Evolutionary conservation across 768 basidiomycete species (phyloP), one percentile per base, ranked within the genome.

Genomic region (Russula sp.): DNA sequence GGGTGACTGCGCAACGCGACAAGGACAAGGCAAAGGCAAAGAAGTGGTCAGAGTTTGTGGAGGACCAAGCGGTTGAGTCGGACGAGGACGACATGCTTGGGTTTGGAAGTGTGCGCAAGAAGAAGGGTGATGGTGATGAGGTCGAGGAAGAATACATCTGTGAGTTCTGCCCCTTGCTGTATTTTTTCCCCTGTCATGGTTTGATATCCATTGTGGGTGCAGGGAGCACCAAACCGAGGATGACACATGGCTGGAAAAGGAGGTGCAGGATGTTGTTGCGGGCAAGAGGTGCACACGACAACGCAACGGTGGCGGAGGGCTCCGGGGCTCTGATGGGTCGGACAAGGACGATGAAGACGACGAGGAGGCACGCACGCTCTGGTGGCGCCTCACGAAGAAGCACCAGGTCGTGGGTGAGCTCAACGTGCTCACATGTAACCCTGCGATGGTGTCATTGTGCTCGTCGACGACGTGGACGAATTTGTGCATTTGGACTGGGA

Each of bases 11-110:
- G 7, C 47, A 67, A 65, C 67, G 47, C 66, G 68, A 58, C 60
- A 65, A 66, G n/a, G n/a, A n/a, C n/a, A n/a, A n/a, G 66, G 70
- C 69, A 53, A 70, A 71, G 61, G 71, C 67, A 64, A 73, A 68
- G 67, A 73, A 71, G 52, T 70, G 75, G 29, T 76, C 78, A 1
- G 86, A 83, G 64, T 90, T 84, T 65, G 75, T 92, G 29, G 83
- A 84, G 64, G 81, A 78, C 9, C 88, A 93, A 71, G 90, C 90
- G 5, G 81, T 86, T 65, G 90, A 93, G 65, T 90, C 88, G 13
- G 90, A 92, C 67, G 90, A 93, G 60, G 90, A 93, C 41, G 81
- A 82, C 13, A 74, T 78, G 69, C 79, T 85, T 67, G 88, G 86
- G 5, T 86, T 88, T 68, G 83, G 81, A 66, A 60, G 72, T 14